Conservation (phyloP, 2,329 filamentous ascomycete species). For the Epichloe hybrida region DNA sequence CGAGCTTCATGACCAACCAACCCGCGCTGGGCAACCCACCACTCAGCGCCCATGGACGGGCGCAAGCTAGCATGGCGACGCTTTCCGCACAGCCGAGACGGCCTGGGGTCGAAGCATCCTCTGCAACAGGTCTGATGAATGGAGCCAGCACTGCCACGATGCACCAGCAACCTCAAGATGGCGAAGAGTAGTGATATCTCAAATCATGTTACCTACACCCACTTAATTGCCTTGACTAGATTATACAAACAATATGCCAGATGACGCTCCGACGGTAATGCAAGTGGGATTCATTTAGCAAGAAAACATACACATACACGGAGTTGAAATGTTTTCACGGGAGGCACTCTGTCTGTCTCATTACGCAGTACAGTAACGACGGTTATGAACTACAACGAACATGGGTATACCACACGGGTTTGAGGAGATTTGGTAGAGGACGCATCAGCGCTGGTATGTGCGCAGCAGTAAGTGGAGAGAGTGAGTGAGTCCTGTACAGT, state of each 20-base stretch:
- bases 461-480: not conserved
- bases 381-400: conserved; percentile 5
- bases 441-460: not conserved
- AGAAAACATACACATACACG: not conserved
- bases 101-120: conserved; percentile 8
- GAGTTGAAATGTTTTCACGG: not conserved
- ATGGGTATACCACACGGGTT: conserved; percentile 7
- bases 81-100: conserved; percentile 11
- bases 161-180: conserved; percentile 13
- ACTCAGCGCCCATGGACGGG: conserved; percentile 10
- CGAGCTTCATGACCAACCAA: conserved; percentile 17
- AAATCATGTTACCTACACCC: not conserved
- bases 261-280: not conserved
- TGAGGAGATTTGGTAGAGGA: not conserved
- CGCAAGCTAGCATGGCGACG: conserved; percentile 19
- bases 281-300: not conserved
- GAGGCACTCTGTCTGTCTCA: not conserved
- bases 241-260: not conserved
- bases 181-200: not conserved
- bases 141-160: conserved; percentile 25
- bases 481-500: not conserved
- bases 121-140: not conserved
- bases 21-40: conserved; percentile 9
- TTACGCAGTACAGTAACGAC: not conserved
- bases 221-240: not conserved